Evolutionary conservation across 208 protist species (phyloP).

Genomic region (Balamuthia mandrillaris): DNA sequence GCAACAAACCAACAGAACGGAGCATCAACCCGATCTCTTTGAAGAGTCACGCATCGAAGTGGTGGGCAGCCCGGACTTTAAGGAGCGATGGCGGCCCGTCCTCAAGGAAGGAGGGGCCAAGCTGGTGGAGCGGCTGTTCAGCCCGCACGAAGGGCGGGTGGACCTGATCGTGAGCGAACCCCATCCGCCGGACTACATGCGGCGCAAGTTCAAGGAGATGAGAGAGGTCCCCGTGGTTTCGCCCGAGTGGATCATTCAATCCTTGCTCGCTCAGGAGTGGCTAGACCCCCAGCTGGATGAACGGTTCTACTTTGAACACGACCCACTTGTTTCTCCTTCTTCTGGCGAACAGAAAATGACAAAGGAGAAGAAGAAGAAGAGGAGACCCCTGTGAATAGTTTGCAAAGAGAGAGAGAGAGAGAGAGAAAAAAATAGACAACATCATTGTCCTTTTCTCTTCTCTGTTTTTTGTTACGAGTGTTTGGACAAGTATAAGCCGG

Average conservation of each 20-base stretch:
- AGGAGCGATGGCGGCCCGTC: not conserved
- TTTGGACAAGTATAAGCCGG: no score
- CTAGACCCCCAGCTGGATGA: not conserved
- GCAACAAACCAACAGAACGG: not conserved
- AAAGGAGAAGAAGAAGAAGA: no score
- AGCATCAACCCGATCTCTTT: not conserved
- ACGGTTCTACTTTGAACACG: no score
- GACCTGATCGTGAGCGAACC: constrained; percentile 20
- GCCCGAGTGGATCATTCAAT: constrained; percentile 17
- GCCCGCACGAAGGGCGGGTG: not conserved
- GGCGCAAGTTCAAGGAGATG: constrained; percentile 19
- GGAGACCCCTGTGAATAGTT: no score
- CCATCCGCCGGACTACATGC: not conserved
- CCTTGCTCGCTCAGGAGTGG: not conserved
- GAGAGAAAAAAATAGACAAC: no score
- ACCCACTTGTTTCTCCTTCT: no score
- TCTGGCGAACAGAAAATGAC: no score
- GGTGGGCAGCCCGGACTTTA: not conserved
- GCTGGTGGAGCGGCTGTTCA: constrained; percentile 13
- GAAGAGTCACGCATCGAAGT: not conserved
- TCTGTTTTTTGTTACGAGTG: no score
- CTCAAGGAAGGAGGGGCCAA: constrained; percentile 16
- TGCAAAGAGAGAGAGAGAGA: no score
- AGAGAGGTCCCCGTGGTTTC: not conserved
- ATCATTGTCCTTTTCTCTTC: no score